Base-by-base conservation (phyloP, 306 rosid species). In the Trifolium subterraneum region DNA sequence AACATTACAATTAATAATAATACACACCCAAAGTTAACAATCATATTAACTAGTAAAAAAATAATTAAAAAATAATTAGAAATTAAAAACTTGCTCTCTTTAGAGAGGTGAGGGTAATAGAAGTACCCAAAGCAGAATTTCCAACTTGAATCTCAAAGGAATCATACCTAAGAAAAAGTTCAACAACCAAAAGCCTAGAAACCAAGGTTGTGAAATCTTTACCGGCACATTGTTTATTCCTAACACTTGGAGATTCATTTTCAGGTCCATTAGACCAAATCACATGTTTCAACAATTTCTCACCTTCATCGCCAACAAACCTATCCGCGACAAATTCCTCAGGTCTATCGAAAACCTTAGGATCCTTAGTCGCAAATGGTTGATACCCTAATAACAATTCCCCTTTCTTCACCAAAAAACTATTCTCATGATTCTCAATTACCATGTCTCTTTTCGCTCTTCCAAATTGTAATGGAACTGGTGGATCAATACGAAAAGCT, bases 201-300 rank as follows among this genome's bases (percentile, higher is more conserved):
- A 81, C 76, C 76, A 92, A 51, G 0, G 84, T 76, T 19, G 87
- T 90, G 2, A 94, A 90, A 31, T 90, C 97, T 23, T 94, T 94
- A 2, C 99, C 99, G 0, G 87, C 99, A 54, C 99, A 94, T 68
- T 94, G 99, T 64, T 94, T 94, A 77, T 94, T 80, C 2, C 60
- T 84, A 0, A 81, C 69, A 0, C 76, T 65, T 0, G 99, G 97
- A 0, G 19, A 39, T 10, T 83, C 82, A 0, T 84, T 83, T 72
- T 94, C 95, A 0, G 90, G 95, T 0, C 99, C 99, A 52, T 94
- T 94, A 8, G 97, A 92, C 99, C 99, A 94, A 0, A 94, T 18
- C 79, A 94, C 99, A 65, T 94, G 85, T 50, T 90, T 80, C 67
- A 94, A 76, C 33, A 94, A 55, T 79, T 65, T 77, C 83, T 92